phyloP scores from a whole-genome alignment of 257 asterid species.

The Jasminum sambac region DNA sequence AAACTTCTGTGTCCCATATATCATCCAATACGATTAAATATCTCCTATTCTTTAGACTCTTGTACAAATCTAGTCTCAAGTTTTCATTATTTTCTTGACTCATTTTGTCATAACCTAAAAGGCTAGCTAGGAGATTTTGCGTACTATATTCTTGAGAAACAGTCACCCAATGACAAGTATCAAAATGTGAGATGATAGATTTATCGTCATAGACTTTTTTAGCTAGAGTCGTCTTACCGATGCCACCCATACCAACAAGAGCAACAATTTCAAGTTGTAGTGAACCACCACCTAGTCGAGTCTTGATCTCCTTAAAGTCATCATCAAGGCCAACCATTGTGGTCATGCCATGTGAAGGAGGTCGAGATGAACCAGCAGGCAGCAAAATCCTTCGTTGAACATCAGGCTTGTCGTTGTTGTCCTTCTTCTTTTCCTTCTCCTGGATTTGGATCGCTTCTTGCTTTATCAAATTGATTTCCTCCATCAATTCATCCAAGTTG shows the following conservation, averaged over 20 bases:
- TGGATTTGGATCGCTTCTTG: too few species aligned
- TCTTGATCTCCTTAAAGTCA: too few species aligned
- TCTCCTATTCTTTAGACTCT: not conserved
- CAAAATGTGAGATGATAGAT: not conserved
- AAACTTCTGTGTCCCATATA: not conserved
- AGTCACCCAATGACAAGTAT: not conserved
- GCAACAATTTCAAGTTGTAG: not conserved
- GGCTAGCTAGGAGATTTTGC: not conserved
- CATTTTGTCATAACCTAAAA: too few species aligned
- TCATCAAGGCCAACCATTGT: too few species aligned
- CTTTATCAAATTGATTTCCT: too few species aligned
- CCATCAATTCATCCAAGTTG: too few species aligned
- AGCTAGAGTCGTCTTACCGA: not conserved
- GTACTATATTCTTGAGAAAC: not conserved
- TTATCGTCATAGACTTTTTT: not conserved
- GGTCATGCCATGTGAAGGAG: too few species aligned
- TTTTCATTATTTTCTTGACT: not conserved
- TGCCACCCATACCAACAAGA: not conserved
- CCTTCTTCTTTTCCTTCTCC: too few species aligned
- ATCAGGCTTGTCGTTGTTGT: too few species aligned
- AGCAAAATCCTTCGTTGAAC: too few species aligned
- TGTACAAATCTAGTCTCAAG: not conserved
- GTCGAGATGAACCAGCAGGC: too few species aligned
- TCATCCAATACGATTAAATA: not conserved
- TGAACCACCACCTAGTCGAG: too few species aligned